Evolutionary conservation across 2,329 filamentous ascomycete species (phyloP).

Genomic region (Triangularia verruculosa): DNA sequence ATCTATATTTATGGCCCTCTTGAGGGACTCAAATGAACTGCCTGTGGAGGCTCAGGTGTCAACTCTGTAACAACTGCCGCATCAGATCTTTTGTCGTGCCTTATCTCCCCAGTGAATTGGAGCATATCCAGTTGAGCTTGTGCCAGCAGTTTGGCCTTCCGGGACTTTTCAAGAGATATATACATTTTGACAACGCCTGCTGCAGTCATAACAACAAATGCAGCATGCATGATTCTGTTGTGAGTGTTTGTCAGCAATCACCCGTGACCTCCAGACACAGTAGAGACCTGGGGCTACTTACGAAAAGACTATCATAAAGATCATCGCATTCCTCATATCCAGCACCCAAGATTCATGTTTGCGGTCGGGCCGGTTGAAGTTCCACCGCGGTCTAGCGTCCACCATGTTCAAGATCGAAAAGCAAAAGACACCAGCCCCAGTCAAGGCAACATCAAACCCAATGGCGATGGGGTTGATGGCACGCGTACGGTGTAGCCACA

Average conservation of each 20-base stretch:
- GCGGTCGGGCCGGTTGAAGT: background rate
- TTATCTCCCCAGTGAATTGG: constrained; percentile 16
- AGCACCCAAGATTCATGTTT: constrained; percentile 10
- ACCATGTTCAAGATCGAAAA: constrained; percentile 23
- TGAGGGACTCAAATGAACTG: background rate
- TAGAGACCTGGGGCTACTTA: constrained; percentile 2
- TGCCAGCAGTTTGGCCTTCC: constrained; percentile 1
- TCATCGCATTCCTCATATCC: constrained; percentile 26
- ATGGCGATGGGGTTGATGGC: constrained; percentile 24
- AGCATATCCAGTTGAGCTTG: constrained; percentile 20
- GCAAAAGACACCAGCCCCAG: constrained; percentile 21
- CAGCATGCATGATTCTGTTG: constrained; percentile 19
- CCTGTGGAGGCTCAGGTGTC: background rate
- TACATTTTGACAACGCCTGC: constrained; percentile 15
- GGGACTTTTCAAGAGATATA: background rate
- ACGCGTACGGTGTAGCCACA: constrained; percentile 14
- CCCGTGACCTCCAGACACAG: background rate
- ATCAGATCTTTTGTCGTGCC: background rate
- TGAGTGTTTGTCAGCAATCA: background rate
- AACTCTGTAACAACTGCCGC: background rate
- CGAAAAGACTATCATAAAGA: constrained; percentile 27
- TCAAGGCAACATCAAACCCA: constrained; percentile 20
- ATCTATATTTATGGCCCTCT: background rate
- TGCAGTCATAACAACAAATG: constrained; percentile 19
- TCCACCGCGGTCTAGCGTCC: constrained; percentile 12